Evolutionary conservation across 2,329 filamentous ascomycete species (phyloP).

Genomic region (Penicillium freii): DNA sequence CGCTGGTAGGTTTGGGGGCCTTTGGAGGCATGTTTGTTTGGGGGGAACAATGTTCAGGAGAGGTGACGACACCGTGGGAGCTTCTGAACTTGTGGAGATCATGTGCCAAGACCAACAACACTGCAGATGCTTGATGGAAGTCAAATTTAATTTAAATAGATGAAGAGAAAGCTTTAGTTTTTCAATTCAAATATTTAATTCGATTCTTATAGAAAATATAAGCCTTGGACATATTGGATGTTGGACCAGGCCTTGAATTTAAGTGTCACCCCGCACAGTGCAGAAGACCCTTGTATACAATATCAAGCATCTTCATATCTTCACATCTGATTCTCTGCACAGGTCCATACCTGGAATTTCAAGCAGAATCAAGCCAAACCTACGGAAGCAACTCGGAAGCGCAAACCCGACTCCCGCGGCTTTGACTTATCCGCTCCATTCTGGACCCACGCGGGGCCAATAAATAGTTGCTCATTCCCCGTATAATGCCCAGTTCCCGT

Average conservation of each 20-base stretch:
- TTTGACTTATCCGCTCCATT: slow-evolving; percentile 16
- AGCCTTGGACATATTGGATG: not conserved
- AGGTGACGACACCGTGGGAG: slow-evolving; percentile 28
- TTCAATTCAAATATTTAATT: not conserved
- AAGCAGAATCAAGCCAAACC: not conserved
- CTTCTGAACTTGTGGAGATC: slow-evolving; percentile 22
- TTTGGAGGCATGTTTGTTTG: slow-evolving; percentile 36
- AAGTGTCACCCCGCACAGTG: not conserved
- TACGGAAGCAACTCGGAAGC: not conserved
- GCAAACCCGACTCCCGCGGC: slow-evolving; percentile 14
- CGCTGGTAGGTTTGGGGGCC: slow-evolving; percentile 43
- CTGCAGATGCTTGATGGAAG: not conserved
- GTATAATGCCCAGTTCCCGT: not conserved
- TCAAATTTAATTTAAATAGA: not conserved
- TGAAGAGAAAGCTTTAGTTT: not conserved
- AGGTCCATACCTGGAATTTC: not conserved
- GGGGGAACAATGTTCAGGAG: slow-evolving; percentile 17
- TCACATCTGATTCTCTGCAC: not conserved
- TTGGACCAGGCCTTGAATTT: not conserved
- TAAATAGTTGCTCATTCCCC: slow-evolving; percentile 15
- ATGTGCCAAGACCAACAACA: slow-evolving; percentile 23
- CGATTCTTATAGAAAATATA: not conserved
- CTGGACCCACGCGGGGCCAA: slow-evolving; percentile 21
- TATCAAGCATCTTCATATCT: not conserved
- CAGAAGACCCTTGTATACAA: not conserved